phyloP scores from a whole-genome alignment of 2,329 filamentous ascomycete species.

The Penicillium rolfsii region DNA sequence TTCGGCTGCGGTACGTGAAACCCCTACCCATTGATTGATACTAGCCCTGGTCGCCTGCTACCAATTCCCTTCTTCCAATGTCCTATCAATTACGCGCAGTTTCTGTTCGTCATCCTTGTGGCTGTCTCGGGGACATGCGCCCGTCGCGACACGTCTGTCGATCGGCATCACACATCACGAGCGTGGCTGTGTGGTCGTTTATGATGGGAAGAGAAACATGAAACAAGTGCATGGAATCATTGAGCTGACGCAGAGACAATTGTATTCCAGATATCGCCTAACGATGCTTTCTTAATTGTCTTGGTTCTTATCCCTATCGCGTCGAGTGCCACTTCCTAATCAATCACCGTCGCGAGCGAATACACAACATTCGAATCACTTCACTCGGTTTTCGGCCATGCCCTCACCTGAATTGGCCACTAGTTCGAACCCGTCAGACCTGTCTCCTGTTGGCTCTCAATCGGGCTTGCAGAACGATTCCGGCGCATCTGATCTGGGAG shows the following conservation, averaged over 20 bases:
- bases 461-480: constrained; percentile 32
- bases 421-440: constrained; percentile 29
- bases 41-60: background rate
- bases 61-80: background rate
- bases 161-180: constrained; percentile 13
- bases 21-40: constrained; percentile 11
- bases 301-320: constrained; percentile 28
- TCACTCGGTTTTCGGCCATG: constrained; percentile 31
- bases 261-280: constrained; percentile 18
- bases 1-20: constrained; percentile 28
- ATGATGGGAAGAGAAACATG: constrained; percentile 2
- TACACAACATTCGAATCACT: constrained; percentile 19
- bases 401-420: constrained; percentile 39
- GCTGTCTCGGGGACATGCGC: constrained; percentile 14
- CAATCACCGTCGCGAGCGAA: constrained; percentile 24
- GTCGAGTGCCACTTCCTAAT: constrained; percentile 28
- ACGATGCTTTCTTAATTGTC: constrained; percentile 39
- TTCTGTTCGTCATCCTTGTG: constrained; percentile 2
- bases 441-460: constrained; percentile 30
- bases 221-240: background rate
- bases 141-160: constrained; percentile 27
- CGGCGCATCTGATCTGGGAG: constrained; percentile 25
- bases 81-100: constrained; percentile 3
- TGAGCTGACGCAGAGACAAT: constrained; percentile 15
- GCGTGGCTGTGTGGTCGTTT: constrained; percentile 17